Percentiles rank a stretch among this genome's conserved stretches.
Evolutionary conservation across 306 rosid species (phyloP).

Genomic region (Cicer pinnatifidum): DNA sequence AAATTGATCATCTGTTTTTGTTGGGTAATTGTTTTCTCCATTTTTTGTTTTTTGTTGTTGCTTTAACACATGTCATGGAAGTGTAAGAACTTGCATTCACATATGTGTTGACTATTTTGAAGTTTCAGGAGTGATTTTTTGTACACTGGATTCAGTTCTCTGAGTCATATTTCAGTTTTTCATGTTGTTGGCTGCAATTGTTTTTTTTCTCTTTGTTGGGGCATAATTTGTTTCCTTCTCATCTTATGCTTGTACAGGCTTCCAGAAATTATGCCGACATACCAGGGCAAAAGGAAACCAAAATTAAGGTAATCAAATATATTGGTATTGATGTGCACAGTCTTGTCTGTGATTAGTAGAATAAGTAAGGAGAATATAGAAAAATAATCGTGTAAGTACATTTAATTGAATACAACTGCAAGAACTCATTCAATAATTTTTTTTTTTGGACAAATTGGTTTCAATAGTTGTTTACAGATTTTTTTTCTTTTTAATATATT

Average conservation of each 20-base stretch:
- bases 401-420: constrained; percentile 3
- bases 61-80: constrained; percentile 6
- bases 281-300: constrained; percentile 59
- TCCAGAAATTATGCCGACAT: constrained; percentile 63
- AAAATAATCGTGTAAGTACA: not conserved
- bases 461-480: not conserved
- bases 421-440: not conserved
- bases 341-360: constrained; percentile 14
- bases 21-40: not conserved
- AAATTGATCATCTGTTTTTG: not conserved
- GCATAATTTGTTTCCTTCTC: not conserved
- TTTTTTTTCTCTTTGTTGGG: not conserved
- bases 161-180: not conserved
- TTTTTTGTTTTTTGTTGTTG: constrained; percentile 6
- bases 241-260: constrained; percentile 61
- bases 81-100: constrained; percentile 24
- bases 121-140: not conserved
- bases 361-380: not conserved
- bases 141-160: not conserved
- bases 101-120: not conserved
- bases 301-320: constrained; percentile 64
- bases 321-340: constrained; percentile 30
- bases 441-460: not conserved
- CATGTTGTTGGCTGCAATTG: constrained; percentile 25
- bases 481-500: not conserved